phyloP scores from a whole-genome alignment of 768 basidiomycete species.

The button mushroom (Agaricus bisporus) region DNA sequence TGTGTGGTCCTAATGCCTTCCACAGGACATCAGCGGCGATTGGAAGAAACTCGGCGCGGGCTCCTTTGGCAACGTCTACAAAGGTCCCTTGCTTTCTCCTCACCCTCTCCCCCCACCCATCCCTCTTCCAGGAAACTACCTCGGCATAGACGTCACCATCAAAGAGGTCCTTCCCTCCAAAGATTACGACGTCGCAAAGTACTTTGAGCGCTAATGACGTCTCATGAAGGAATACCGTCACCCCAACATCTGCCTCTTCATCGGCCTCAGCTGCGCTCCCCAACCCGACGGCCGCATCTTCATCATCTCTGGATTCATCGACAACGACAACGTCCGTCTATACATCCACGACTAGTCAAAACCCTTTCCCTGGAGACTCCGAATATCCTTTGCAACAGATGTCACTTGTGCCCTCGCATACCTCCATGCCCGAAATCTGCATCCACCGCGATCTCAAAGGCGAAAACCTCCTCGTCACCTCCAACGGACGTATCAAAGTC shows the following conservation, averaged over 20 bases:
- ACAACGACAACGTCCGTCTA: constrained; percentile 83
- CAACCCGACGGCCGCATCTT: constrained; percentile 79
- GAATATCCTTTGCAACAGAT: constrained; percentile 93
- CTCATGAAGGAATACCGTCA: constrained; percentile 95
- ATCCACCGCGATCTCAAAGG: constrained; percentile 93
- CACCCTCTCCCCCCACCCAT: neutral
- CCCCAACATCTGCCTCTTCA: constrained; percentile 89
- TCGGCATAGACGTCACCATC: constrained; percentile 94
- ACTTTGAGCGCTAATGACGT: constrained; percentile 98
- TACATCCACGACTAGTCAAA: constrained; percentile 84
- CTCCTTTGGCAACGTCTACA: constrained; percentile 90
- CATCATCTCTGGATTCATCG: constrained; percentile 93
- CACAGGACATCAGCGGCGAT: constrained; percentile 77
- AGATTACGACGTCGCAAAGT: constrained; percentile 93
- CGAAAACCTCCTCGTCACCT: constrained; percentile 93
- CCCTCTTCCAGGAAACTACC: constrained; percentile 61
- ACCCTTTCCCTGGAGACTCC: constrained; percentile 89
- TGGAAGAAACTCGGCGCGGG: constrained; percentile 92
- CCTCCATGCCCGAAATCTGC: constrained; percentile 85
- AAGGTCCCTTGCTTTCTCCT: constrained; percentile 56
- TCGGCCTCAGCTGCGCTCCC: constrained; percentile 82
- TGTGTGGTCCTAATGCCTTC: no score
- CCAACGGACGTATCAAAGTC: constrained; percentile 92
- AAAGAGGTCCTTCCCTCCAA: constrained; percentile 92
- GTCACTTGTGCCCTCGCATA: constrained; percentile 94